Percentiles rank a stretch among this genome's conserved stretches.
phyloP scores from a whole-genome alignment of 75 land plant species.

The Pseudotsuga menziesii region DNA sequence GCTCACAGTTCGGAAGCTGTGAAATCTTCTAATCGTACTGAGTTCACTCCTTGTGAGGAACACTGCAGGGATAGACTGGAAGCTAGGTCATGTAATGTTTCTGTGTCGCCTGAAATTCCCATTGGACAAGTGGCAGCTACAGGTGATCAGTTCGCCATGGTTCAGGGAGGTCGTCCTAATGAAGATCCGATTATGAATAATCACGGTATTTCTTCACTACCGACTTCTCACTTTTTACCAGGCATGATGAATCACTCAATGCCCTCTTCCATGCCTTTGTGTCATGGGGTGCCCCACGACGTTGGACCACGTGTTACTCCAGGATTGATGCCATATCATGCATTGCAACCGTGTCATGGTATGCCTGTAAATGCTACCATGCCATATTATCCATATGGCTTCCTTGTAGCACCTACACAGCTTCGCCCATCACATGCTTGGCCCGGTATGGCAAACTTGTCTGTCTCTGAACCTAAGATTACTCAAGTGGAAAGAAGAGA shows the following conservation, averaged over 20 bases:
- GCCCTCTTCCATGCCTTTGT: slow-evolving; percentile 30
- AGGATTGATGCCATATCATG: slow-evolving; percentile 29
- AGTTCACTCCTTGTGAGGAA: slow-evolving; percentile 5
- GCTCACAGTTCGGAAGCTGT: not conserved
- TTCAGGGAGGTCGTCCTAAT: slow-evolving; percentile 9
- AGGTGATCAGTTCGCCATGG: slow-evolving; percentile 18
- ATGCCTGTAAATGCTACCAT: slow-evolving; percentile 32
- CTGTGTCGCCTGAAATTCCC: slow-evolving; percentile 14
- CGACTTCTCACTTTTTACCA: slow-evolving; percentile 36
- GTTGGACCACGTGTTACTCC: slow-evolving; percentile 24
- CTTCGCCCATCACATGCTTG: slow-evolving; percentile 29
- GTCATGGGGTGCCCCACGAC: slow-evolving; percentile 36
- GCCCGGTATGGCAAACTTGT: slow-evolving; percentile 23
- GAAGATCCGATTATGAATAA: slow-evolving; percentile 4
- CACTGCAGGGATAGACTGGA: slow-evolving; percentile 7
- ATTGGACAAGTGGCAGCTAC: slow-evolving; percentile 13
- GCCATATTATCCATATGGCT: slow-evolving; percentile 45
- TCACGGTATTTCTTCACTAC: slow-evolving; percentile 15
- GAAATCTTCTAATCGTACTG: slow-evolving; percentile 7
- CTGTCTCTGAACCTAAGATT: slow-evolving; percentile 35
- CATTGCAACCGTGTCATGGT: slow-evolving; percentile 33
- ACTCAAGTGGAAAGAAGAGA: slow-evolving; percentile 66
- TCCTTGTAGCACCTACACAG: slow-evolving; percentile 44
- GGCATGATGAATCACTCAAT: slow-evolving; percentile 34
- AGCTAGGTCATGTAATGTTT: slow-evolving; percentile 13